A percentile compares a stretch with the other conserved stretches of the same genome.
phyloP scores from a whole-genome alignment of 208 protist species.

The Trypanosoma rangeli region DNA sequence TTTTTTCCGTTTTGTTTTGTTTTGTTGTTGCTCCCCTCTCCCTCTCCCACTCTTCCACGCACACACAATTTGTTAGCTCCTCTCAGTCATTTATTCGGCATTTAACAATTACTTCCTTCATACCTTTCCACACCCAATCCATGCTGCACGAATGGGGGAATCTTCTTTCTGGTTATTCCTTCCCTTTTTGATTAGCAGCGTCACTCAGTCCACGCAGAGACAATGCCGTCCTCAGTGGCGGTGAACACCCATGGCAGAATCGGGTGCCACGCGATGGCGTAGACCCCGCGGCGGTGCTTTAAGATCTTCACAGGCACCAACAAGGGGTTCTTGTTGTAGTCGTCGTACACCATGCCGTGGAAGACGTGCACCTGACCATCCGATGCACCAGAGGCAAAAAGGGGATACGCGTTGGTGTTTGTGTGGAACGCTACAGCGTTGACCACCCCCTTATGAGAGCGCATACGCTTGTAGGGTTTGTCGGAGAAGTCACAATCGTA shows the following conservation, averaged over 20 bases:
- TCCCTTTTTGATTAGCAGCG: not conserved
- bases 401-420: conserved; percentile 89
- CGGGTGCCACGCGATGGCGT: conserved; percentile 96
- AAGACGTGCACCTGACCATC: conserved; percentile 96
- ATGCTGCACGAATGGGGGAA: not conserved
- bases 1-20: conserved; percentile 7
- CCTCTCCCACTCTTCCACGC: not conserved
- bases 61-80: not conserved
- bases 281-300: conserved; percentile 93
- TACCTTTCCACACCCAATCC: not conserved
- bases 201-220: conserved; percentile 91
- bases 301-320: conserved; percentile 99
- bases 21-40: conserved; percentile 5
- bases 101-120: conserved; percentile 11
- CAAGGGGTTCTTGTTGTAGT: conserved; percentile 98
- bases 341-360: conserved; percentile 96
- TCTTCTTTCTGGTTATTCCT: conserved; percentile 5
- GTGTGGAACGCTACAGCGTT: conserved; percentile 90
- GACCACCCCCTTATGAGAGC: conserved; percentile 94
- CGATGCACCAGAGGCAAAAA: conserved; percentile 97
- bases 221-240: conserved; percentile 95
- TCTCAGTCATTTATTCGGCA: conserved; percentile 17
- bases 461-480: conserved; percentile 96
- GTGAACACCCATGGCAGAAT: conserved; percentile 99
- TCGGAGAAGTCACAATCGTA: conserved; percentile 98